Evolutionary conservation across 805 yeast genomes (phyloP), one percentile per base, ranked within the genome.

Genomic region (Saccharomyces jurei): DNA sequence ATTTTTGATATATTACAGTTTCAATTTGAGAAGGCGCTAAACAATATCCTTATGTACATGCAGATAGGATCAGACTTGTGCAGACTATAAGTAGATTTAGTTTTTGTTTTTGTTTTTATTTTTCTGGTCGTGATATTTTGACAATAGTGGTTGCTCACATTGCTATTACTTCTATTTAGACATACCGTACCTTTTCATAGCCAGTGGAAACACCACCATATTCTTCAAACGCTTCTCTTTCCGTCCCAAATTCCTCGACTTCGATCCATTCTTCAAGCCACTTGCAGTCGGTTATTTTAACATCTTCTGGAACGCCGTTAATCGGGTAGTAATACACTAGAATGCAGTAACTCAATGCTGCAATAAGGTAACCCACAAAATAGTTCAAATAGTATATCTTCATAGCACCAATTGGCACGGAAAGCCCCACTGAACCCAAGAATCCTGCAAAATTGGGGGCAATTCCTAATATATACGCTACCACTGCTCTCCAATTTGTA

Each of bases 401-500:
- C 55, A 81, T 80, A 10, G 96, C 96, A 31, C 92, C 96, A 49
- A 74, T 72, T 29, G 96, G 95, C 14, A 89, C 95, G 56, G 75
- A 78, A n/a, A 83, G 79, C 44, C 84, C 87, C 26, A 87, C 82
- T 9, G 90, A 89, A 58, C 96, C 89, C 6, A 85, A 92, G 62
- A 89, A 89, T 1, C 97, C 97, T 22, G 86, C 86, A 64, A 89
- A 84, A 63, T 89, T 89, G 49, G 96, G 94, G 36, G 82, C 74
- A 56, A 90, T 84, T 53, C 96, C 96, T 60, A 84, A 77, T 59
- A 89, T 68, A 67, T 89, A 89, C 1, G 96, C 94, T 31, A 77
- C 81, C 60, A 81, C 83, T 1, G 92, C 96, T 68, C 96, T 78
- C 94, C 95, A 87, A 67, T 89, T 88, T 69, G 81, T 62, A 44